Evolutionary conservation across 1,139 yeast species (phyloP).

Genomic region (Yamadazyma siamensis): DNA sequence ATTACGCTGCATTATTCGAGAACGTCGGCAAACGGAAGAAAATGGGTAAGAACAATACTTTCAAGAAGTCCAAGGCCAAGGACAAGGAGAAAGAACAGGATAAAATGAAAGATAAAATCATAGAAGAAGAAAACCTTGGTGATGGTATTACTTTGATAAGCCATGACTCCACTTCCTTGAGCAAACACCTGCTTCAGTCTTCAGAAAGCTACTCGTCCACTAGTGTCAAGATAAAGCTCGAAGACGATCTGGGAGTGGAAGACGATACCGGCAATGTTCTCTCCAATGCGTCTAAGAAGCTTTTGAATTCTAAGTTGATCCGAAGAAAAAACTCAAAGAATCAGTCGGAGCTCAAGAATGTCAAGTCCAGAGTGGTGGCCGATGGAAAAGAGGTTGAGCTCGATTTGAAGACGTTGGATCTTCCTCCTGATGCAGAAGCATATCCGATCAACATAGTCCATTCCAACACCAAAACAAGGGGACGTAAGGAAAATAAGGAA

Average conservation of each 20-base stretch:
- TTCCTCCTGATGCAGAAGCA: conserved; percentile 40
- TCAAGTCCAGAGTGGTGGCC: conserved; percentile 21
- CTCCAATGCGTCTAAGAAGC: conserved; percentile 38
- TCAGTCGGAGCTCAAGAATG: conserved; percentile 16
- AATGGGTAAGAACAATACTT: conserved; percentile 19
- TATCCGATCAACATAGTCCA: conserved; percentile 33
- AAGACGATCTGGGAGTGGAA: conserved; percentile 3
- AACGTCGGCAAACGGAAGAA: conserved; percentile 44
- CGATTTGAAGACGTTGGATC: conserved; percentile 37
- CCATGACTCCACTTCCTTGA: conserved; percentile 19
- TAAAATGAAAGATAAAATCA: conserved; percentile 2
- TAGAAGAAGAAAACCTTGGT: conserved; percentile 8
- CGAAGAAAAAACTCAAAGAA: conserved; percentile 16
- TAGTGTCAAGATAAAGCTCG: conserved; percentile 1
- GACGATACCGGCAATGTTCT: conserved; percentile 15
- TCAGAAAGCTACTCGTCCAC: neutral
- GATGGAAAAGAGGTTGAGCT: conserved; percentile 41
- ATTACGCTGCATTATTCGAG: conserved; percentile 45
- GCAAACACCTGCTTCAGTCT: neutral
- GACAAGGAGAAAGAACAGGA: conserved; percentile 11
- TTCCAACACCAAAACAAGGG: conserved; percentile 38
- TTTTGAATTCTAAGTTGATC: conserved; percentile 38
- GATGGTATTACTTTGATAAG: conserved; percentile 15
- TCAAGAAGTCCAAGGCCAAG: conserved; percentile 6
- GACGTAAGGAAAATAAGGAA: conserved; percentile 46